A percentile compares a stretch with the other conserved stretches of the same genome.
Conservation (phyloP, 257 asterid species). For the Solanum ahanhuiri region DNA sequence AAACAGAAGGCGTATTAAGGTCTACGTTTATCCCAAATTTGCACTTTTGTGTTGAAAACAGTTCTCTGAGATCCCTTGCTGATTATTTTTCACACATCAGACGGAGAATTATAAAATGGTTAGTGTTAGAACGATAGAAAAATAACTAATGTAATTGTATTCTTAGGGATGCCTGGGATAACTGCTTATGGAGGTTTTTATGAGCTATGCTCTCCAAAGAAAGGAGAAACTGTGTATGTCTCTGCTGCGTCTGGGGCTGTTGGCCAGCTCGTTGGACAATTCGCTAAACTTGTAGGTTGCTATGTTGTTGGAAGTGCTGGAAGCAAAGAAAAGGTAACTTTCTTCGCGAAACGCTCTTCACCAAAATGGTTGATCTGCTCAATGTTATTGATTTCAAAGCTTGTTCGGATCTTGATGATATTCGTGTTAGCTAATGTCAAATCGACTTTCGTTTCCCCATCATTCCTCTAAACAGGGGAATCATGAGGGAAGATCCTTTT, state of each 20-base stretch:
- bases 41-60: not conserved
- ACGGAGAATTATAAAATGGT: not conserved
- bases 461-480: not conserved
- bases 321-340: constrained; percentile 13
- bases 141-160: not conserved
- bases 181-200: constrained; percentile 16
- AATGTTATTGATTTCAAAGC: not conserved
- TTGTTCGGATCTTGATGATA: not conserved
- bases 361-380: not conserved
- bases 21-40: not conserved
- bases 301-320: constrained; percentile 45
- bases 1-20: not conserved
- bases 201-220: constrained; percentile 9
- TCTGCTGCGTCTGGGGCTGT: constrained; percentile 18
- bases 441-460: not conserved
- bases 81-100: not conserved
- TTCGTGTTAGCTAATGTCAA: not conserved
- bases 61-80: not conserved
- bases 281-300: constrained; percentile 10
- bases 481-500: not conserved
- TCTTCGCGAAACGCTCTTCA: not conserved
- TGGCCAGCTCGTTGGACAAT: constrained; percentile 14
- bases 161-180: constrained; percentile 10
- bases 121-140: fast-evolving
- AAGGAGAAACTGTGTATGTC: constrained; percentile 10